These are phyloP conservation scores for Lactarius indigo DNA, from an alignment of 768 basidiomycete genomes.

Conservation along the genomic window DNA sequence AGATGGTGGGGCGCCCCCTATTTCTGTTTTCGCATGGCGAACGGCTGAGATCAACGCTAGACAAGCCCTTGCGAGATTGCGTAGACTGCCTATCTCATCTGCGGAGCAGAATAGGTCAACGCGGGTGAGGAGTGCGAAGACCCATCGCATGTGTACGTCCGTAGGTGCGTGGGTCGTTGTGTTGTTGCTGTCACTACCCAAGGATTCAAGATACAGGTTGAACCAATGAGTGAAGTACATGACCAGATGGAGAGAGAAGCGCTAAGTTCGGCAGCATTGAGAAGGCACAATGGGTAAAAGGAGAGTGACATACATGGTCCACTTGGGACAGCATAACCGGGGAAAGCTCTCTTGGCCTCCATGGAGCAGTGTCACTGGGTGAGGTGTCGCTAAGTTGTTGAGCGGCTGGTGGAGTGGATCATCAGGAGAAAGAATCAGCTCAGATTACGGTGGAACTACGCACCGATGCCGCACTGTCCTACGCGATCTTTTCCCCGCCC, in stretches of 20 bases:
- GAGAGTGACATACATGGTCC: slow-evolving; percentile 55
- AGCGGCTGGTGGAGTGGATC: neutral
- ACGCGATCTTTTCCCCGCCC: slow-evolving; percentile 29
- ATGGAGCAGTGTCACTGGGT: neutral
- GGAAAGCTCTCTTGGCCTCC: slow-evolving; percentile 45
- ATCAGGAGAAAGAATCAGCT: neutral
- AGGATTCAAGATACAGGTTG: slow-evolving; percentile 49
- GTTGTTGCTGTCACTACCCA: slow-evolving; percentile 25
- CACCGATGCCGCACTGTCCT: slow-evolving; percentile 1
- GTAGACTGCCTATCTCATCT: slow-evolving; percentile 74
- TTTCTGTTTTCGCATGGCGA: slow-evolving; percentile 6
- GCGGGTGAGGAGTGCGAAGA: slow-evolving; percentile 67
- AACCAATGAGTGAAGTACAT: slow-evolving; percentile 88
- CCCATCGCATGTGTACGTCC: slow-evolving; percentile 68
- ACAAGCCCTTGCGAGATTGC: slow-evolving; percentile 71
- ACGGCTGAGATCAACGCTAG: slow-evolving; percentile 34
- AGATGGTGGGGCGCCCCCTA: neutral
- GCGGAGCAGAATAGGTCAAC: slow-evolving; percentile 67
- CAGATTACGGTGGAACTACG: slow-evolving; percentile 18
- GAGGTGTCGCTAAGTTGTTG: neutral
- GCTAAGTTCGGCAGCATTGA: slow-evolving; percentile 38
- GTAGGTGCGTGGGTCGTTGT: slow-evolving; percentile 37
- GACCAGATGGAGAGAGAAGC: slow-evolving; percentile 66
- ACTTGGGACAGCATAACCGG: slow-evolving; percentile 54
- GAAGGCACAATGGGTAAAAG: slow-evolving; percentile 15